Conservation (phyloP, 495 filamentous ascomycete genomes). For the Penicillium flavigenum region DNA sequence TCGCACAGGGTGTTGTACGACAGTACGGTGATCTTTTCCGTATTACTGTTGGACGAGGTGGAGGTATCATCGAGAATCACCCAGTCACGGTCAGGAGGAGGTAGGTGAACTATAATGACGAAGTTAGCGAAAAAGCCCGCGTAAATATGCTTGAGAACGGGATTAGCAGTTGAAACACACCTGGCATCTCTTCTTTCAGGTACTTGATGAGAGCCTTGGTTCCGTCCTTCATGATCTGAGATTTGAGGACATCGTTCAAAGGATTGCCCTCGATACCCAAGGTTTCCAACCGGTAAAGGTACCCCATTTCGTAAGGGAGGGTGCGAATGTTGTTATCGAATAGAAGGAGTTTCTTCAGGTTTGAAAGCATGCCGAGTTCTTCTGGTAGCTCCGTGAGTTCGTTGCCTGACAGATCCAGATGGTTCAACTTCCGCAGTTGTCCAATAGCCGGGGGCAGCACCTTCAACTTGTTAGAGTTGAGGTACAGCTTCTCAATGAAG, state of each 20-base stretch:
- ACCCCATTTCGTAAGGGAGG: slow-evolving; percentile 83
- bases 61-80: slow-evolving; percentile 62
- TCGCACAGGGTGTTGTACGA: slow-evolving; percentile 96
- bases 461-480: slow-evolving; percentile 85
- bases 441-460: slow-evolving; percentile 75
- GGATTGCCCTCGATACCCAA: slow-evolving; percentile 93
- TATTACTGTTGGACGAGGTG: slow-evolving; percentile 33
- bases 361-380: slow-evolving; percentile 94
- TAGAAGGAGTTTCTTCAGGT: slow-evolving; percentile 71
- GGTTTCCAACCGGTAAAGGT: slow-evolving; percentile 79
- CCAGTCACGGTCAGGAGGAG: slow-evolving; percentile 73
- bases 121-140: slow-evolving; percentile 17
- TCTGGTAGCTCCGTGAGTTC: slow-evolving; percentile 77
- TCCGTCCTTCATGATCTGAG: slow-evolving; percentile 77
- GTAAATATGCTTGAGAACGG: not conserved
- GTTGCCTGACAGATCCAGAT: slow-evolving; percentile 87
- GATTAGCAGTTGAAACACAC: slow-evolving; percentile 50
- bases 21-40: slow-evolving; percentile 70
- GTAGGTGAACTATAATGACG: slow-evolving; percentile 45
- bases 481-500: slow-evolving; percentile 85
- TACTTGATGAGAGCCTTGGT: slow-evolving; percentile 80
- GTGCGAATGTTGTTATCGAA: slow-evolving; percentile 86
- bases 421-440: slow-evolving; percentile 69
- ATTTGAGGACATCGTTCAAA: slow-evolving; percentile 66
- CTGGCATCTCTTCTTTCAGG: slow-evolving; percentile 76